These are phyloP conservation scores for Fusarium newnesense DNA, from an alignment of 2,329 filamentous ascomycete genomes.

Conservation along the genomic window DNA sequence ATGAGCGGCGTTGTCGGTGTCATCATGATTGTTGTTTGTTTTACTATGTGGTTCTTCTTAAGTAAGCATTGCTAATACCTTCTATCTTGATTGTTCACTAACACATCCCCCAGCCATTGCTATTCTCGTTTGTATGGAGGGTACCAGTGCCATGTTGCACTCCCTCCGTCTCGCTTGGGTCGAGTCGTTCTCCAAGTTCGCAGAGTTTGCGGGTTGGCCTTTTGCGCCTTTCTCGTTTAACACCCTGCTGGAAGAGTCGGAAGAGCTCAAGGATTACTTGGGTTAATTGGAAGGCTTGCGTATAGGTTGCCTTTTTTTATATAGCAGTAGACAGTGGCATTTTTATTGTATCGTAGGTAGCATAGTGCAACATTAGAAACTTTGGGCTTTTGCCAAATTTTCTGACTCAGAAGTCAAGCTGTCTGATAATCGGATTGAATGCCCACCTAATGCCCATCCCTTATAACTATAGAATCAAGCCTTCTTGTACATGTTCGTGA, in stretches of 20 bases:
- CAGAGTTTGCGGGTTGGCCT: slow-evolving; percentile 86
- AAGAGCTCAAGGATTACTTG: slow-evolving; percentile 67
- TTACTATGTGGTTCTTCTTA: slow-evolving; percentile 92
- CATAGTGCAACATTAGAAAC: slow-evolving; percentile 40
- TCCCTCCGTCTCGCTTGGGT: slow-evolving; percentile 94
- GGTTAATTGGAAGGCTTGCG: slow-evolving; percentile 48
- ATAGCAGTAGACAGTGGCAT: slow-evolving; percentile 46
- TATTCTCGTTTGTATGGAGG: slow-evolving; percentile 93
- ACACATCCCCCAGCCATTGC: slow-evolving; percentile 52
- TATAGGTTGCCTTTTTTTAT: slow-evolving; percentile 25
- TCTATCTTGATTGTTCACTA: slow-evolving; percentile 27
- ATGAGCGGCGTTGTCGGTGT: slow-evolving; percentile 75
- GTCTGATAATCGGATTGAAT: neutral
- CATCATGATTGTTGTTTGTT: slow-evolving; percentile 82
- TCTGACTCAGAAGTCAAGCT: neutral
- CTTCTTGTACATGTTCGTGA: neutral
- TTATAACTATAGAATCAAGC: neutral
- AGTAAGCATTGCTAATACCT: slow-evolving; percentile 50
- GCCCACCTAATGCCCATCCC: neutral
- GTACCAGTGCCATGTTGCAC: slow-evolving; percentile 95
- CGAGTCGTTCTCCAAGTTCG: slow-evolving; percentile 97
- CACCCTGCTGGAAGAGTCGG: slow-evolving; percentile 84
- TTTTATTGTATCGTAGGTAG: slow-evolving; percentile 50
- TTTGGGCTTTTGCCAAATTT: slow-evolving; percentile 27
- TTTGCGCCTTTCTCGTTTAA: slow-evolving; percentile 93